Conservation (phyloP, 805 yeast genomes). For the Aciculoconidium aculeatum region DNA sequence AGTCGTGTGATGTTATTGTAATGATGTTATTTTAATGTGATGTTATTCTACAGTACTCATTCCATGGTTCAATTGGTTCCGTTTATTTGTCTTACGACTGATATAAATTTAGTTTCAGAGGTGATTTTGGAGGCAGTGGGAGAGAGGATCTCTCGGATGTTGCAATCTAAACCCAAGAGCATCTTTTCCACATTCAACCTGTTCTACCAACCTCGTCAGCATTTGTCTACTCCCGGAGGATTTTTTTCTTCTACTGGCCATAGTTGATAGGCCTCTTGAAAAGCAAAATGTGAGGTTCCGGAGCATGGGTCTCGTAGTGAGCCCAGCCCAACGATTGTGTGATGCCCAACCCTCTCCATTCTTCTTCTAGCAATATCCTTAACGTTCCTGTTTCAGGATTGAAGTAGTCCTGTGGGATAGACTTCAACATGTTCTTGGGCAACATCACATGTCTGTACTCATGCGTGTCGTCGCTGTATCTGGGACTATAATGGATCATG, state of each 20-base stretch:
- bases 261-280: constrained; percentile 64
- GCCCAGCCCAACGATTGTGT: constrained; percentile 98
- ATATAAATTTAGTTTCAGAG: too few species aligned
- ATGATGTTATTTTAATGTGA: too few species aligned
- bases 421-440: constrained; percentile 92
- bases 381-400: constrained; percentile 90
- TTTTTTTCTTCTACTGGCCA: constrained; percentile 39
- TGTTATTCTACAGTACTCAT: too few species aligned
- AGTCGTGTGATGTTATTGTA: too few species aligned
- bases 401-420: constrained; percentile 91
- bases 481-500: constrained; percentile 87
- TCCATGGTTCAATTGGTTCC: too few species aligned
- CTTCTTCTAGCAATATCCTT: constrained; percentile 86
- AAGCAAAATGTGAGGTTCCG: constrained; percentile 93
- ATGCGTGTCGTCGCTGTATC: constrained; percentile 85
- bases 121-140: too few species aligned
- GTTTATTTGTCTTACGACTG: too few species aligned
- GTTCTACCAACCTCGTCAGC: too few species aligned
- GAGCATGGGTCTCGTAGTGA: constrained; percentile 95
- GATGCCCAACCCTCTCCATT: constrained; percentile 97
- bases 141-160: too few species aligned
- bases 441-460: constrained; percentile 97
- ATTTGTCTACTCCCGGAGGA: too few species aligned
- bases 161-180: too few species aligned
- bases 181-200: too few species aligned